Percentiles rank a stretch among this genome's conserved stretches.
Conservation (phyloP, 2,329 filamentous ascomycete species). For the Monosporascus sp. region DNA sequence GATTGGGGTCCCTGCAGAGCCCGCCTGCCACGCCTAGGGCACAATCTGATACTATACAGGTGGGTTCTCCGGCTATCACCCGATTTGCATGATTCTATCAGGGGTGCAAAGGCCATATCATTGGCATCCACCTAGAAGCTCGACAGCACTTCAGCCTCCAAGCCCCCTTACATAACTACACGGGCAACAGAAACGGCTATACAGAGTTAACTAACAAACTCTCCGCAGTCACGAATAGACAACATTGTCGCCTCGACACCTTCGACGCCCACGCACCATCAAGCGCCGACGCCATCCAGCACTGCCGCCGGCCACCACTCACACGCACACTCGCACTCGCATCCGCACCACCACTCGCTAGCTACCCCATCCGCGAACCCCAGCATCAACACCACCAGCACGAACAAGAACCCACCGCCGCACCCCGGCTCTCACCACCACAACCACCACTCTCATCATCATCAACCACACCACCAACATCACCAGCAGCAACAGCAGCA, state of each 20-base stretch:
- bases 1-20: conserved; percentile 12
- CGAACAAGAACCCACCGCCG: not conserved
- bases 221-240: conserved; percentile 30
- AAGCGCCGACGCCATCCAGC: not conserved
- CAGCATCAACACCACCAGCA: not conserved
- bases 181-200: too few relatives aligned
- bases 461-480: not conserved
- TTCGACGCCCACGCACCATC: conserved; percentile 12
- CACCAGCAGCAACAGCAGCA: conserved; percentile 7
- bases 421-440: too few relatives aligned
- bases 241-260: conserved; percentile 30
- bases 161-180: too few relatives aligned
- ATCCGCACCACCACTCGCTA: not conserved
- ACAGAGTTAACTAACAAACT: not conserved
- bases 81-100: not conserved
- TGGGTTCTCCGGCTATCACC: conserved; percentile 12
- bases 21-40: conserved; percentile 15
- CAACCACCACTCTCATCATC: not conserved
- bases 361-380: not conserved
- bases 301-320: not conserved
- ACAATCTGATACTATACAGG: conserved; percentile 26
- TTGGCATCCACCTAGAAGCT: not conserved
- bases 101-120: conserved; percentile 5
- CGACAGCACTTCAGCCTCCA: too few relatives aligned
- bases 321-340: not conserved